A percentile compares a stretch with the other conserved stretches of the same genome.
Conservation (phyloP, 1,284 basidiomycete species). For the Sporisorium scitamineum region DNA sequence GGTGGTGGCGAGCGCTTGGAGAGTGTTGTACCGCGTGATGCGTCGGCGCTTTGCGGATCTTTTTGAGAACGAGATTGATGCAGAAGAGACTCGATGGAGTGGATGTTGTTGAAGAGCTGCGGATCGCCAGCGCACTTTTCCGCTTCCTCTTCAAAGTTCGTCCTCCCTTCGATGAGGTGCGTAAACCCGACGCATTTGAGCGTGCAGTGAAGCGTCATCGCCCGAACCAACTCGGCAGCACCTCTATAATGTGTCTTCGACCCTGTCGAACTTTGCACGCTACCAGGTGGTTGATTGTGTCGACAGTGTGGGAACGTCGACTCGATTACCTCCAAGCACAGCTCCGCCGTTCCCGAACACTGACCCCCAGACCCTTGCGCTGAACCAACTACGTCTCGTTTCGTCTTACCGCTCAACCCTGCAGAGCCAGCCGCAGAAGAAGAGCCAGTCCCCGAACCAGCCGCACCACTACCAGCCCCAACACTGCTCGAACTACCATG, state of each 20-base stretch:
- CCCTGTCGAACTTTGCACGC: background rate
- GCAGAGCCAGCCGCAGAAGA: background rate
- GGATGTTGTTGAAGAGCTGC: conserved; percentile 8
- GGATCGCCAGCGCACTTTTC: conserved; percentile 7
- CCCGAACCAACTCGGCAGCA: conserved; percentile 3
- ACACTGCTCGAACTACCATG: no score
- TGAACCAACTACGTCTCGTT: background rate
- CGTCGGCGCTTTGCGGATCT: background rate
- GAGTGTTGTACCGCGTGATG: background rate
- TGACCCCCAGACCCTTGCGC: background rate
- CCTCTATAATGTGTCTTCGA: background rate
- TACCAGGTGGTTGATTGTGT: background rate
- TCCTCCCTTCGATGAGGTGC: background rate
- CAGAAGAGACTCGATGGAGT: background rate
- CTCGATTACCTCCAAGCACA: background rate
- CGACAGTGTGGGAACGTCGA: background rate
- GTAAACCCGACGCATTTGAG: conserved; percentile 19
- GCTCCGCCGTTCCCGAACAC: background rate
- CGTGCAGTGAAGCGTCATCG: conserved; percentile 13
- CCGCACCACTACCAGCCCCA: background rate
- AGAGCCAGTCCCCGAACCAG: background rate
- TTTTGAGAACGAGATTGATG: background rate
- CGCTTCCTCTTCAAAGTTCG: background rate
- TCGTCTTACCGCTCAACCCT: background rate
- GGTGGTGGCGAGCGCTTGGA: background rate